Conservation (phyloP, 495 filamentous ascomycete genomes). For the Aspergillus wentii region DNA sequence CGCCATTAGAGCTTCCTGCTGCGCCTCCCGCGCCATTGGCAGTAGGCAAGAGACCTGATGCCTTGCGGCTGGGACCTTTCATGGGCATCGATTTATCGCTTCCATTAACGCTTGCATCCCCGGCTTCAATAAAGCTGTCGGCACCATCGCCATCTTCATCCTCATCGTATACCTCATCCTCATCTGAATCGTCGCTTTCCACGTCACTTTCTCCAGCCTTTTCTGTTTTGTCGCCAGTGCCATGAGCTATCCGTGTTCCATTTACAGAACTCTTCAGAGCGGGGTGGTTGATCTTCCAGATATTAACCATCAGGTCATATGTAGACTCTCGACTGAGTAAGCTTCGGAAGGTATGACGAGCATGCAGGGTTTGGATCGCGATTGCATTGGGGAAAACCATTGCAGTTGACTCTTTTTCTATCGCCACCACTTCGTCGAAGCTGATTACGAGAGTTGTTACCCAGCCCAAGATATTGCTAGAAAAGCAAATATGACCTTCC, state of each 20-base stretch:
- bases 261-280: slow-evolving; percentile 83
- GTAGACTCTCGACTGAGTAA: slow-evolving; percentile 92
- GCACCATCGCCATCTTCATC: slow-evolving; percentile 57
- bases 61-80: slow-evolving; percentile 57
- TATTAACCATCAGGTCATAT: slow-evolving; percentile 93
- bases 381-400: slow-evolving; percentile 97
- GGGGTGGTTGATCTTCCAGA: slow-evolving; percentile 96
- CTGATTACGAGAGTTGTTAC: slow-evolving; percentile 94
- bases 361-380: slow-evolving; percentile 92
- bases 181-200: slow-evolving; percentile 54
- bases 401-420: slow-evolving; percentile 95
- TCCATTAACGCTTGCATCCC: slow-evolving; percentile 55
- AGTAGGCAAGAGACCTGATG: slow-evolving; percentile 52
- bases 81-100: slow-evolving; percentile 52
- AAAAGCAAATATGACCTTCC: slow-evolving; percentile 96
- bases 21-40: slow-evolving; percentile 32
- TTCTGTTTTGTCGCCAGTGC: slow-evolving; percentile 83
- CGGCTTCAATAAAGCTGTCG: slow-evolving; percentile 56
- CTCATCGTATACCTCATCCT: slow-evolving; percentile 75
- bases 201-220: slow-evolving; percentile 64
- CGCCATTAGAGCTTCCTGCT: slow-evolving; percentile 27
- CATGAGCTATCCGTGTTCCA: slow-evolving; percentile 73
- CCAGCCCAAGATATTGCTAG: slow-evolving; percentile 98
- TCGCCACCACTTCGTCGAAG: slow-evolving; percentile 93
- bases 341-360: slow-evolving; percentile 92